A percentile compares a stretch with the other conserved stretches of the same genome.
Evolutionary conservation across 768 basidiomycete genomes (phyloP).

Genomic region (Tulasnella calospora): DNA sequence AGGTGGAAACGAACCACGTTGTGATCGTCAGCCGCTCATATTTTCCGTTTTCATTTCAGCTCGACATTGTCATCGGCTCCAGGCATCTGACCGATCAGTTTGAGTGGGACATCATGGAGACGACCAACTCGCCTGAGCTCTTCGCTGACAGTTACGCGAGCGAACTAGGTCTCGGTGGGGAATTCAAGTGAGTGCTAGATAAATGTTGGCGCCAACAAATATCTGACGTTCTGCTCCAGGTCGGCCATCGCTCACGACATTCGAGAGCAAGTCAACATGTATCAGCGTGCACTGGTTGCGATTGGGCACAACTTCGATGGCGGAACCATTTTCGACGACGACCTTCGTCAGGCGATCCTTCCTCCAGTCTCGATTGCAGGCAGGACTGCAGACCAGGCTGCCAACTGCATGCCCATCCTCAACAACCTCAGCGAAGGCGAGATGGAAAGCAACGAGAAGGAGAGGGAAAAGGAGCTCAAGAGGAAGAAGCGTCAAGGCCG

Average conservation of each 20-base stretch:
- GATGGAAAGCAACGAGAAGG: conserved; percentile 82
- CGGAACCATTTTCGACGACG: conserved; percentile 75
- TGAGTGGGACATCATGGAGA: conserved; percentile 92
- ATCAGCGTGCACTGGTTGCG: conserved; percentile 86
- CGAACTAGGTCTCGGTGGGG: conserved; percentile 84
- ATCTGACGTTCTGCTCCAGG: conserved; percentile 41
- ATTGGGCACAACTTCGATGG: conserved; percentile 84
- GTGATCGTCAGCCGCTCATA: conserved; percentile 4
- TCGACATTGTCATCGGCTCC: conserved; percentile 91
- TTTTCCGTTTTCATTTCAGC: conserved; percentile 44
- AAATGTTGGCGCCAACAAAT: not conserved
- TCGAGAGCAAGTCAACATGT: conserved; percentile 87
- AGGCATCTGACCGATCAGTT: conserved; percentile 95
- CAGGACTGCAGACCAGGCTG: conserved; percentile 71
- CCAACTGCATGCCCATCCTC: conserved; percentile 80
- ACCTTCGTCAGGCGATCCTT: conserved; percentile 82
- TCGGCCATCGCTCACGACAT: conserved; percentile 95
- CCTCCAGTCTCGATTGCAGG: conserved; percentile 62
- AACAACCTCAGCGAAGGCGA: conserved; percentile 85
- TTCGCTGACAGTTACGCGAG: conserved; percentile 83
- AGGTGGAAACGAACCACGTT: conserved; percentile 30
- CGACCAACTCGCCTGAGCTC: conserved; percentile 76
- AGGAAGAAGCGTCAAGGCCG: conserved; percentile 74
- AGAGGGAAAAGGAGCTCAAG: conserved; percentile 87
- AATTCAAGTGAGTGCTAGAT: conserved; percentile 69